phyloP scores from a whole-genome alignment of 495 filamentous ascomycete species.

The Neurospora sp. region DNA sequence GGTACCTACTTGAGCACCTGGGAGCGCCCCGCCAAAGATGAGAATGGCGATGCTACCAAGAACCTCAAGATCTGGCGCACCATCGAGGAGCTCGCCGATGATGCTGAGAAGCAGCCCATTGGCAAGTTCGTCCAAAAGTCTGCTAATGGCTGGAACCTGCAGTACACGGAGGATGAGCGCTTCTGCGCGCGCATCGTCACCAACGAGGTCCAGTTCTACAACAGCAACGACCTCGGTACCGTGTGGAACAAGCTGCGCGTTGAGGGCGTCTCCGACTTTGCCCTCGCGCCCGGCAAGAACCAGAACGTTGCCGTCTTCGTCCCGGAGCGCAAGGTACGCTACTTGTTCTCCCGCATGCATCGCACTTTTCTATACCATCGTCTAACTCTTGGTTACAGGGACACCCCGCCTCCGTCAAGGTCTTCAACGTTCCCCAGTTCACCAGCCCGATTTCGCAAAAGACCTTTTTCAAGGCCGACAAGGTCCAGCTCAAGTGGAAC shows the following conservation, averaged over 20 bases:
- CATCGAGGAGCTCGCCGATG: slow-evolving; percentile 43
- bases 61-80: slow-evolving; percentile 95
- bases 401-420: slow-evolving; percentile 83
- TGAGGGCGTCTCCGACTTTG: slow-evolving; percentile 86
- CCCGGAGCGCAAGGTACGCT: slow-evolving; percentile 79
- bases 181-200: slow-evolving; percentile 89
- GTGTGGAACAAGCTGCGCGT: slow-evolving; percentile 93
- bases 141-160: slow-evolving; percentile 92
- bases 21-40: slow-evolving; percentile 88
- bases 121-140: slow-evolving; percentile 90
- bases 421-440: slow-evolving; percentile 86
- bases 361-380: slow-evolving; percentile 1
- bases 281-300: slow-evolving; percentile 76
- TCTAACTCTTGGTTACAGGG: slow-evolving; percentile 41
- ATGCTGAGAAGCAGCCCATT: slow-evolving; percentile 58
- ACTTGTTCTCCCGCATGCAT: background rate
- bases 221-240: slow-evolving; percentile 69
- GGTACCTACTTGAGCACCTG: slow-evolving; percentile 93
- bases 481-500: slow-evolving; percentile 98
- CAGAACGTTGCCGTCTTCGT: slow-evolving; percentile 87
- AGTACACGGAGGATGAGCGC: slow-evolving; percentile 87
- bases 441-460: slow-evolving; percentile 76
- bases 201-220: slow-evolving; percentile 95
- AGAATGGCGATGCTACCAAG: slow-evolving; percentile 82
- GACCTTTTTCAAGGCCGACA: slow-evolving; percentile 98